Conservation (phyloP, 176 grass and related monocot genomes). For the Bromus sterilis region DNA sequence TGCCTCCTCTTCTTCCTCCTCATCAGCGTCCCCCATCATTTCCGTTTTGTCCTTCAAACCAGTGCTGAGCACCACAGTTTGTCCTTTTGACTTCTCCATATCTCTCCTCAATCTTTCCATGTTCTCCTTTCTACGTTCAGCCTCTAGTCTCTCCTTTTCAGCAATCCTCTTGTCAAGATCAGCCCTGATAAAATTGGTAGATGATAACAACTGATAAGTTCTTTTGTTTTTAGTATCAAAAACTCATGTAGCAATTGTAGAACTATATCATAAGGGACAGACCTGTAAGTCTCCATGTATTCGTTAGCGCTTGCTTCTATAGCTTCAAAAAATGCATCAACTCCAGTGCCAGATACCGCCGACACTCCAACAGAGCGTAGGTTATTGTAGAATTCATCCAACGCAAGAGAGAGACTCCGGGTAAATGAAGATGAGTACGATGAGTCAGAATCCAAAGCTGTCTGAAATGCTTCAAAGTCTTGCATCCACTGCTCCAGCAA, state of each 20-base stretch:
- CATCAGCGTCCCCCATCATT: constrained; percentile 52
- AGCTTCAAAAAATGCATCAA: constrained; percentile 69
- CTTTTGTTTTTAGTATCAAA: background rate
- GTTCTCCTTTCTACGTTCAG: constrained; percentile 61
- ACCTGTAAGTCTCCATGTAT: constrained; percentile 96
- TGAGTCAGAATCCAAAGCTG: constrained; percentile 69
- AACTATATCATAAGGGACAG: background rate
- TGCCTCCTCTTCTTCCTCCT: constrained; percentile 65
- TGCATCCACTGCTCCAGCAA: constrained; percentile 80
- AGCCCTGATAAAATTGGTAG: constrained; percentile 44
- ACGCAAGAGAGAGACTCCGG: constrained; percentile 74
- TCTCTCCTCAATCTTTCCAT: constrained; percentile 78
- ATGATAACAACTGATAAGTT: background rate
- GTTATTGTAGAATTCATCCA: constrained; percentile 94
- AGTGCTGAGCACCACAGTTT: constrained; percentile 80
- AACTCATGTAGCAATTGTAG: background rate
- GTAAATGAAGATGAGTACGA: constrained; percentile 72
- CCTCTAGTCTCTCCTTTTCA: constrained; percentile 71
- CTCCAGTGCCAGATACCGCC: constrained; percentile 66
- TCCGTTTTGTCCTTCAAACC: constrained; percentile 69
- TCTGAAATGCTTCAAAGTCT: constrained; percentile 94
- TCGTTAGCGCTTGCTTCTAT: constrained; percentile 74
- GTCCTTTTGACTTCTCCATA: constrained; percentile 88
- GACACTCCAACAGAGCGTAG: constrained; percentile 86
- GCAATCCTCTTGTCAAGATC: constrained; percentile 91